A percentile compares a stretch with the other conserved stretches of the same genome.
These are phyloP conservation scores for Aspergillus fumigatus DNA, from an alignment of 2,329 filamentous ascomycete species.

Conservation along the genomic window DNA sequence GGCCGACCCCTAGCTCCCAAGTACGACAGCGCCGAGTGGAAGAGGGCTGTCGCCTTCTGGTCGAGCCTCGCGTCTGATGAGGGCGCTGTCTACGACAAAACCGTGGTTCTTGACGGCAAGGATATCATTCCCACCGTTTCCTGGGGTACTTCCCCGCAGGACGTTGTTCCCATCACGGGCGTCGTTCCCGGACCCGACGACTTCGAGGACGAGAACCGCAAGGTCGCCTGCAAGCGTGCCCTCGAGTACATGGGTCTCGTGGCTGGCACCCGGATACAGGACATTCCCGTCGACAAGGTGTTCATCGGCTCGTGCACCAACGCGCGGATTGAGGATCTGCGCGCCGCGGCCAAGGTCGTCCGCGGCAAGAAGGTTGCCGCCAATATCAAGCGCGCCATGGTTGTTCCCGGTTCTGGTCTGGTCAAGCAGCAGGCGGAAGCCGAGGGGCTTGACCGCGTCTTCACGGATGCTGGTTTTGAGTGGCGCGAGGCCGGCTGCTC, in stretches of 20 bases:
- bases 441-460: conserved; percentile 91
- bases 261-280: conserved; percentile 82
- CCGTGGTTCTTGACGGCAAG: conserved; percentile 84
- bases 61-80: conserved; percentile 76
- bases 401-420: conserved; percentile 91
- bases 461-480: conserved; percentile 87
- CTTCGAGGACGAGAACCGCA: conserved; percentile 75
- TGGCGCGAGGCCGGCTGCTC: conserved; percentile 98
- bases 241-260: conserved; percentile 95
- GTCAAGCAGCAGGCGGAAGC: conserved; percentile 88
- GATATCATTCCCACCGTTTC: conserved; percentile 92
- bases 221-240: conserved; percentile 71
- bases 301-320: conserved; percentile 99
- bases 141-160: conserved; percentile 95
- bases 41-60: conserved; percentile 85
- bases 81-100: conserved; percentile 84
- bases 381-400: conserved; percentile 91
- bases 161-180: conserved; percentile 90
- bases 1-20: conserved; percentile 83
- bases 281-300: conserved; percentile 89
- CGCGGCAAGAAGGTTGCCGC: conserved; percentile 79
- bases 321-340: conserved; percentile 90
- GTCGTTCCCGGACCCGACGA: conserved; percentile 86
- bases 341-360: conserved; percentile 79
- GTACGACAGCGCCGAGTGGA: conserved; percentile 80